Percentiles rank a stretch among this genome's conserved stretches.
These are phyloP conservation scores for Pontederia paniculata DNA, from an alignment of 176 grass and related monocot species.

Conservation along the genomic window DNA sequence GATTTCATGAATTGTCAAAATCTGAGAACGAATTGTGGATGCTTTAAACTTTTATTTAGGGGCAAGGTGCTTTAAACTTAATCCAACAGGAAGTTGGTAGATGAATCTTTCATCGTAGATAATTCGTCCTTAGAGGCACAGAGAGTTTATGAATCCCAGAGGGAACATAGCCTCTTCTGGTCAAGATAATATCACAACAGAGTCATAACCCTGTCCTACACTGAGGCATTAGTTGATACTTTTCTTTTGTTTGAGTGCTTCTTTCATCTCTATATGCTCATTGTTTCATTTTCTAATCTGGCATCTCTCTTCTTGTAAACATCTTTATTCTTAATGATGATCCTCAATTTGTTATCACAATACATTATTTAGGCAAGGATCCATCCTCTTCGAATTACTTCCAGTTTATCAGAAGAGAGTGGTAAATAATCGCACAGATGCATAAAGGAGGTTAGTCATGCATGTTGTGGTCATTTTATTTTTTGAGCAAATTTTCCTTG, in stretches of 20 bases:
- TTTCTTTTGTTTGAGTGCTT: background rate
- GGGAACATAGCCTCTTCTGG: no score
- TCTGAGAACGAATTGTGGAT: no score
- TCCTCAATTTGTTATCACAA: background rate
- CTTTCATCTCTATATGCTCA: no score
- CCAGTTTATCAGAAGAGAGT: constrained; percentile 59
- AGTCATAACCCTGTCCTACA: no score
- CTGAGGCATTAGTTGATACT: background rate
- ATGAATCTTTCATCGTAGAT: no score
- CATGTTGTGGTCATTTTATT: background rate
- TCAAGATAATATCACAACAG: no score
- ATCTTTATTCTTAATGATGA: background rate
- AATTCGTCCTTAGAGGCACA: no score
- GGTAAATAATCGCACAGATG: constrained; percentile 53
- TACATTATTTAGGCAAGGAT: constrained; percentile 47
- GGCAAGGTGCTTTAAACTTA: no score
- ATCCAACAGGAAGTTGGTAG: no score
- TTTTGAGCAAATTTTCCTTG: constrained; percentile 1
- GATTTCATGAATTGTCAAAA: no score
- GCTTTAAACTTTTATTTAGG: no score
- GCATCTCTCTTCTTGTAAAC: background rate
- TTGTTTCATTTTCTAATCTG: background rate
- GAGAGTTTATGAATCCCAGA: no score
- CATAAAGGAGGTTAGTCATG: constrained; percentile 51
- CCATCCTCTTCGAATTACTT: constrained; percentile 68